phyloP scores from a whole-genome alignment of 2,329 filamentous ascomycete genomes.

The Rutstroemia sp. region DNA sequence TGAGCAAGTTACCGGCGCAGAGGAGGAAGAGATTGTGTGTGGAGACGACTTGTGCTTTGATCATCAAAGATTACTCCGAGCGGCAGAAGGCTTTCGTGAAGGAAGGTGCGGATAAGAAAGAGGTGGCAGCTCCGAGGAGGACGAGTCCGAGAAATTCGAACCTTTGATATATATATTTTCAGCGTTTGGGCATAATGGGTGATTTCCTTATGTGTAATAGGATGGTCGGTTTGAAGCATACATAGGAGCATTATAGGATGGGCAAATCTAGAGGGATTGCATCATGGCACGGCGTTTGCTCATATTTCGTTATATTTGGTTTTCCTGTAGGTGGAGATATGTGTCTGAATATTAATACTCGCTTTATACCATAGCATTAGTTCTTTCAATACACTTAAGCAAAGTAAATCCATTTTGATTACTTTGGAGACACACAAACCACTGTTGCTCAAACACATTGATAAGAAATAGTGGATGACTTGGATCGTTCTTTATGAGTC shows the following conservation, averaged over 20 bases:
- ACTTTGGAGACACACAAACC: neutral
- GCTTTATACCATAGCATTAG: constrained; percentile 10
- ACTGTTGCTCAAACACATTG: neutral
- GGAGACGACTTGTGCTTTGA: constrained; percentile 75
- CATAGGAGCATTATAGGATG: neutral
- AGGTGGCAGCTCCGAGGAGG: constrained; percentile 18
- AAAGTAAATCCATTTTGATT: neutral
- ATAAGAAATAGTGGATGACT: neutral
- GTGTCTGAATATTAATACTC: neutral
- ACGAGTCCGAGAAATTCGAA: constrained; percentile 25
- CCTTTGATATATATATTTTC: constrained; percentile 7
- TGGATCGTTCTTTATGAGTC: neutral
- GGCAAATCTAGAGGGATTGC: constrained; percentile 7
- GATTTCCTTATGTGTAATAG: constrained; percentile 6
- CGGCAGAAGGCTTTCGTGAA: constrained; percentile 48
- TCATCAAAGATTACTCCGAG: constrained; percentile 71
- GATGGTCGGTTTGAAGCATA: constrained; percentile 13
- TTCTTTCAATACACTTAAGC: neutral
- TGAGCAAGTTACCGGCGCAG: constrained; percentile 64
- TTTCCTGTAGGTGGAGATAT: neutral
- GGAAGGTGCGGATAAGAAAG: constrained; percentile 11
- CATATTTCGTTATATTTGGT: neutral
- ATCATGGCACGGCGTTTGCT: constrained; percentile 15
- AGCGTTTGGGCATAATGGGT: neutral
- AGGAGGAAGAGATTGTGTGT: constrained; percentile 75